Conservation (phyloP, 2,329 filamentous ascomycete species). For the Colletotrichum chrysophilum region DNA sequence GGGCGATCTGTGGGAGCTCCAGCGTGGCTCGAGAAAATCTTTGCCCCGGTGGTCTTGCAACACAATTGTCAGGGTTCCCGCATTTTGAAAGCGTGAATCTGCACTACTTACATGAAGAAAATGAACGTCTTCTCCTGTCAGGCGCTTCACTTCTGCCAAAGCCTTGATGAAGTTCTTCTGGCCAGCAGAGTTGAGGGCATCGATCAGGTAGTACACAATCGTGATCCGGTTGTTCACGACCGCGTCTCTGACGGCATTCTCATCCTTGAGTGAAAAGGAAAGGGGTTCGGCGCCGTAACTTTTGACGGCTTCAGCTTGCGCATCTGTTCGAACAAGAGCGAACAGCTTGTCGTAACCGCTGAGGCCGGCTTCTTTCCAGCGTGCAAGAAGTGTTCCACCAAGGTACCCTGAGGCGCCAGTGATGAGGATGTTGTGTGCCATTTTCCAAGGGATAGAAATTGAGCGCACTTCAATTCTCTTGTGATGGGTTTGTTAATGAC, state of each 20-base stretch:
- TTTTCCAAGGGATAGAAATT: neutral
- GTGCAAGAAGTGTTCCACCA: constrained; percentile 52
- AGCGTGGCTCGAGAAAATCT: constrained; percentile 54
- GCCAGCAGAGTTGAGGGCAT: constrained; percentile 35
- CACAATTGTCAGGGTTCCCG: neutral
- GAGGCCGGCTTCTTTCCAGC: constrained; percentile 30
- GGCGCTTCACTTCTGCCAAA: constrained; percentile 45
- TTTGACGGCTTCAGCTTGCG: constrained; percentile 49
- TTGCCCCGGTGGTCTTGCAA: constrained; percentile 52
- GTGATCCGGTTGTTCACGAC: constrained; percentile 49
- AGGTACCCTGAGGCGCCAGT: constrained; percentile 60
- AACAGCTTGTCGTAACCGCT: constrained; percentile 47
- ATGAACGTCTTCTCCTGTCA: neutral
- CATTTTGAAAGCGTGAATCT: neutral
- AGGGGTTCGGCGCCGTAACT: constrained; percentile 48
- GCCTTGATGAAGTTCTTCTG: constrained; percentile 50
- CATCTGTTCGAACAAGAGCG: constrained; percentile 49
- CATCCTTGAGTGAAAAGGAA: constrained; percentile 40
- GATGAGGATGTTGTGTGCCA: constrained; percentile 44
- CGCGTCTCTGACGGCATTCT: constrained; percentile 34
- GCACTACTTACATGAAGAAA: neutral
- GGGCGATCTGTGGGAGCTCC: constrained; percentile 45
- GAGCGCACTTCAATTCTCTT: neutral
- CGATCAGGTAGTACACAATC: constrained; percentile 53
- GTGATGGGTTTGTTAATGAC: neutral